A percentile compares a stretch with the other conserved stretches of the same genome.
Conservation (phyloP, 164 flowering plant genomes). For the Paratinospora sagittata region DNA sequence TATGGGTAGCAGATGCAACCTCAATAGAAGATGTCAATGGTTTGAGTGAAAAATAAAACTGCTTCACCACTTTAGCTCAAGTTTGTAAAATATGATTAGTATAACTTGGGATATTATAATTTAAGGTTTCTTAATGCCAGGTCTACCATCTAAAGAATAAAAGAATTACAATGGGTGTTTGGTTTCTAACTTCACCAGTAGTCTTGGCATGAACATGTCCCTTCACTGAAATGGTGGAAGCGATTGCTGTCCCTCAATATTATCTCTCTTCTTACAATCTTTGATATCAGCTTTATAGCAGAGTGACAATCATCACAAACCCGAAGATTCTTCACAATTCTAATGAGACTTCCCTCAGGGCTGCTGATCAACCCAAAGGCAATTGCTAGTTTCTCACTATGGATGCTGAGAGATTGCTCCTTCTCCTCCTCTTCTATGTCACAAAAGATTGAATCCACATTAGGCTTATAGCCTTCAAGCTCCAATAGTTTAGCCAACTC, state of each 20-base stretch:
- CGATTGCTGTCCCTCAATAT: conserved; percentile 19
- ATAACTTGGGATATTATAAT: no score
- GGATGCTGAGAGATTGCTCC: conserved; percentile 14
- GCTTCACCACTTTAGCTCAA: no score
- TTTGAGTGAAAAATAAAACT: no score
- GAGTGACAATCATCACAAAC: conserved; percentile 21
- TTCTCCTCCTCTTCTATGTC: conserved; percentile 26
- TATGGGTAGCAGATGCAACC: no score
- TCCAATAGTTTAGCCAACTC: conserved; percentile 18
- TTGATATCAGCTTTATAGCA: conserved; percentile 21
- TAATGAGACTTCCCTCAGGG: conserved; percentile 17
- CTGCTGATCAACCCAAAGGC: conserved; percentile 23
- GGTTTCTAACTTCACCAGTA: conserved; percentile 13
- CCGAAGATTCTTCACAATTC: conserved; percentile 21
- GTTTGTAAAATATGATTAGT: no score
- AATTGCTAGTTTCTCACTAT: conserved; percentile 23
- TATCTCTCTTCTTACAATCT: conserved; percentile 20
- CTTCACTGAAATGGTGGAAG: conserved; percentile 15
- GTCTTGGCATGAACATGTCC: conserved; percentile 20
- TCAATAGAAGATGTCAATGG: no score
- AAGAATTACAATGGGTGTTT: not conserved
- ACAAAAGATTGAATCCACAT: conserved; percentile 1
- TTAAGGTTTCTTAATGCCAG: no score
- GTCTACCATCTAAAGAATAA: no score
- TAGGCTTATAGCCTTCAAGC: conserved; percentile 22